Evolutionary conservation across 1,284 basidiomycete species (phyloP).

Genomic region (Sporisorium iseilematis-ciliati): DNA sequence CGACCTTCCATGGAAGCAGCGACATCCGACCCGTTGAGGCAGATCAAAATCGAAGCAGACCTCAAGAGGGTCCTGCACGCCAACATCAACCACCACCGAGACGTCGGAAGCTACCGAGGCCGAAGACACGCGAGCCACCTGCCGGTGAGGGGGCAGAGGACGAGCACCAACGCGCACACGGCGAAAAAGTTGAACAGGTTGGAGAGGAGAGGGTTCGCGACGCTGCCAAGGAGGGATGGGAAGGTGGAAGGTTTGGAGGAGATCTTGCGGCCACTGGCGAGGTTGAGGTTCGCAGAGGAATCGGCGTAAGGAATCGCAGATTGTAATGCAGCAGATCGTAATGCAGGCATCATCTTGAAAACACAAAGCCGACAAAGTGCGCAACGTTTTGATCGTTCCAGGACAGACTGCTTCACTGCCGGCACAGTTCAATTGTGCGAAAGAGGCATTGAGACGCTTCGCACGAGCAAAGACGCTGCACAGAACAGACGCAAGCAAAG

Average conservation of each 20-base stretch:
- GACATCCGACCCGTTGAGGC: conserved; percentile 73
- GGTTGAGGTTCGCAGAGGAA: conserved; percentile 20
- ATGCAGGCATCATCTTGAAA: no score
- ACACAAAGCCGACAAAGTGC: no score
- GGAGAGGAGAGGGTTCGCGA: conserved; percentile 71
- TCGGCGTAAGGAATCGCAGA: background rate
- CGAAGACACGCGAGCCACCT: conserved; percentile 87
- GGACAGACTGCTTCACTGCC: no score
- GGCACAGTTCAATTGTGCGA: no score
- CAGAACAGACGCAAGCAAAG: no score
- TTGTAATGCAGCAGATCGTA: no score
- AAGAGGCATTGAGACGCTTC: no score
- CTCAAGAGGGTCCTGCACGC: conserved; percentile 81
- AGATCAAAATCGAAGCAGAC: conserved; percentile 84
- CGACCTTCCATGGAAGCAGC: conserved; percentile 56
- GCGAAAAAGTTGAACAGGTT: conserved; percentile 85
- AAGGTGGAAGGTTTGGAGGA: conserved; percentile 6
- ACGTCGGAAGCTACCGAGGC: conserved; percentile 89
- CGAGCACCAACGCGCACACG: conserved; percentile 84
- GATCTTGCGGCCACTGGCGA: conserved; percentile 46
- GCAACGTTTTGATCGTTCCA: no score
- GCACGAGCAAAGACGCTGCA: no score
- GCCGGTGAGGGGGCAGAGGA: conserved; percentile 90
- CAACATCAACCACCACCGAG: conserved; percentile 88
- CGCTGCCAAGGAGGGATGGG: background rate